A percentile compares a stretch with the other conserved stretches of the same genome.
Evolutionary conservation across 139 green algal species (phyloP).

Genomic region (Eudorina sp.): DNA sequence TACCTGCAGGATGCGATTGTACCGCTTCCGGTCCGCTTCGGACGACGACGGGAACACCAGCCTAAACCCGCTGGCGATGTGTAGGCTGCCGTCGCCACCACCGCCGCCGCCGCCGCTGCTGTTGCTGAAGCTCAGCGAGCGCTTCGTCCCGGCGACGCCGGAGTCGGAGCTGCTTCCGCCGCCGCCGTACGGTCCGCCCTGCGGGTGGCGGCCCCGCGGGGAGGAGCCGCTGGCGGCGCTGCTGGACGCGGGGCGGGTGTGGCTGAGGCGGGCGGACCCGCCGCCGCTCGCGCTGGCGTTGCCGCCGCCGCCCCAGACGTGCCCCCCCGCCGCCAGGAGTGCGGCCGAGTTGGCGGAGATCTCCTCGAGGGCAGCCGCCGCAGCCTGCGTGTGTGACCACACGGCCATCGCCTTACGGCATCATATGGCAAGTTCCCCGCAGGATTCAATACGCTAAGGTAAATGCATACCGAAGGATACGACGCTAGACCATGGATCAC

Average conservation of each 20-base stretch:
- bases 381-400: too few species aligned
- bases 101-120: neutral
- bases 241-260: neutral
- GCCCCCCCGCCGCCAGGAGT: constrained; percentile 20
- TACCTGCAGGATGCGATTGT: constrained; percentile 37
- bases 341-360: constrained; percentile 13
- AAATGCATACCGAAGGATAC: too few species aligned
- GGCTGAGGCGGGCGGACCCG: neutral
- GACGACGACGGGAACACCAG: constrained; percentile 34
- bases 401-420: too few species aligned
- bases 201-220: neutral
- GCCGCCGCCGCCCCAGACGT: constrained; percentile 18
- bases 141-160: neutral
- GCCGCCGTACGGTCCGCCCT: neutral
- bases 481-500: too few species aligned
- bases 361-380: constrained; percentile 43
- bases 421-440: too few species aligned
- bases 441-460: too few species aligned
- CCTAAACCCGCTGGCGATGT: constrained; percentile 28
- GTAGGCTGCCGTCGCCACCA: neutral
- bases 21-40: neutral
- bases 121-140: constrained; percentile 5
- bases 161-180: neutral
- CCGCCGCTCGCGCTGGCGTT: neutral
- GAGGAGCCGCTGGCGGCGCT: neutral